These are phyloP conservation scores for Camellia oleifera DNA, from an alignment of 179 eudicot species.

Conservation along the genomic window DNA sequence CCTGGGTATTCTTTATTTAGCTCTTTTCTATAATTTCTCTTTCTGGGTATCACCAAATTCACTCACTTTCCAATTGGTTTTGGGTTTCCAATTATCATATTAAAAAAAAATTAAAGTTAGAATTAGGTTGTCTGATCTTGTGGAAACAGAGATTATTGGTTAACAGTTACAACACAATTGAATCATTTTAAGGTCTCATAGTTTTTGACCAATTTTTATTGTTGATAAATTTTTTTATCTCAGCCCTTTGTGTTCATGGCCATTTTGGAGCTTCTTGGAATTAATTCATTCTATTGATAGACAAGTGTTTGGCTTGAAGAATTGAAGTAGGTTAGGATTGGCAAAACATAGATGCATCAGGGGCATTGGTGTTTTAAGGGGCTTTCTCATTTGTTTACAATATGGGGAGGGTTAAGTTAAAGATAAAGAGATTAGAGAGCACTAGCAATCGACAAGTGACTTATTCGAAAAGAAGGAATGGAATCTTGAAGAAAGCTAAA, in stretches of 20 bases:
- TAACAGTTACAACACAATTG: not conserved
- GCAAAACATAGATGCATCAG: not conserved
- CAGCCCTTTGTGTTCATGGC: not conserved
- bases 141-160: too few relatives aligned
- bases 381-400: constrained; percentile 28
- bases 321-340: not conserved
- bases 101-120: too few relatives aligned
- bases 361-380: not conserved
- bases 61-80: too few relatives aligned
- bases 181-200: not conserved
- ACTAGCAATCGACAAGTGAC: constrained; percentile 81
- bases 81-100: too few relatives aligned
- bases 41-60: too few relatives aligned
- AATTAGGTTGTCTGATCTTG: not conserved
- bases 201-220: not conserved
- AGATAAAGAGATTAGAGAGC: constrained; percentile 87
- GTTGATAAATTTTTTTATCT: not conserved
- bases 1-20: constrained; percentile 12
- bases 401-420: constrained; percentile 98
- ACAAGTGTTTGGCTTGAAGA: not conserved
- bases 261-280: constrained; percentile 8
- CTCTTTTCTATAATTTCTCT: too few relatives aligned
- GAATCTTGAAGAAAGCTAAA: constrained; percentile 84
- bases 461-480: constrained; percentile 74
- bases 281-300: not conserved